phyloP scores from a whole-genome alignment of 108 stramenopile genomes.

The Cylindrotheca closterium region DNA sequence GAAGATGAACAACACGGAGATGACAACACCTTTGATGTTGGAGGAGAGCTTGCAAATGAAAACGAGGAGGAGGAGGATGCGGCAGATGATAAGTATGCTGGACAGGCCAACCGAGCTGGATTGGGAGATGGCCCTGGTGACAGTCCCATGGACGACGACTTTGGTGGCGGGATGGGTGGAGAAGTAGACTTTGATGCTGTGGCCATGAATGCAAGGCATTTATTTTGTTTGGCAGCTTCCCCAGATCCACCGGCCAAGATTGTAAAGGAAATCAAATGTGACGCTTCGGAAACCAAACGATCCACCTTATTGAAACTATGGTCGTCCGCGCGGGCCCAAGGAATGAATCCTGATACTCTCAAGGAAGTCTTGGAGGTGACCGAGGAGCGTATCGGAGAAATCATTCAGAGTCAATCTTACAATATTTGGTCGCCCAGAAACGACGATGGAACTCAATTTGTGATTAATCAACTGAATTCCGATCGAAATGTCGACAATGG shows the following conservation, averaged over 20 bases:
- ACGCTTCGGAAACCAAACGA: slow-evolving; percentile 33
- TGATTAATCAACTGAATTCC: slow-evolving; percentile 49
- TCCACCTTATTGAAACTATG: slow-evolving; percentile 62
- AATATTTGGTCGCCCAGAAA: slow-evolving; percentile 65
- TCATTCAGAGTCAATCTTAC: slow-evolving; percentile 43
- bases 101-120: not conserved
- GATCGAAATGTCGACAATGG: slow-evolving; percentile 48
- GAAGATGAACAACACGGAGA: slow-evolving; percentile 22
- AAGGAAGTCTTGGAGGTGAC: slow-evolving; percentile 46
- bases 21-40: slow-evolving; percentile 28
- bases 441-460: slow-evolving; percentile 57
- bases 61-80: not conserved
- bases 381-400: slow-evolving; percentile 33
- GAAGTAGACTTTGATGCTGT: slow-evolving; percentile 22
- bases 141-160: slow-evolving; percentile 7
- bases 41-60: not conserved
- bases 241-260: slow-evolving; percentile 35
- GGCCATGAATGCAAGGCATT: slow-evolving; percentile 46
- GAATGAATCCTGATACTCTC: slow-evolving; percentile 38
- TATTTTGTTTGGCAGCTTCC: slow-evolving; percentile 73
- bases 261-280: slow-evolving; percentile 38
- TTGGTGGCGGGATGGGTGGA: slow-evolving; percentile 25
- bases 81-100: not conserved
- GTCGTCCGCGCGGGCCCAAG: slow-evolving; percentile 69
- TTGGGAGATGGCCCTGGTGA: not conserved